Conservation (phyloP, 176 grass and related monocot species). For the Phragmites australis region DNA sequence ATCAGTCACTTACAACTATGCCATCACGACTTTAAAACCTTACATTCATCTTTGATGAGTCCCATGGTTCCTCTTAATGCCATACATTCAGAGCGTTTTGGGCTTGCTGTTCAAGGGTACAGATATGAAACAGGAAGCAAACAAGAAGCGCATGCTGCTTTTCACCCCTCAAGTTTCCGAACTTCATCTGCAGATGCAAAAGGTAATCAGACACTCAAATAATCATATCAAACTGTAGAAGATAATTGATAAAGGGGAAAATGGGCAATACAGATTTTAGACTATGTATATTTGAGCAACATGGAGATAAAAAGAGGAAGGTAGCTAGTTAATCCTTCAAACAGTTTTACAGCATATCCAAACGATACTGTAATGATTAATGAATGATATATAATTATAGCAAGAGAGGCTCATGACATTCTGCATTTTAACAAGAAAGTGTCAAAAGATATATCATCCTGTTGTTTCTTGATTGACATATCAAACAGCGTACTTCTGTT, state of each 20-base stretch:
- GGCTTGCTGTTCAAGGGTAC: constrained; percentile 2
- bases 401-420: constrained; percentile 2
- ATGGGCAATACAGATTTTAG: neutral
- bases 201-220: constrained; percentile 13
- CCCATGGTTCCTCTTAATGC: neutral
- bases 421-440: neutral
- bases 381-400: neutral
- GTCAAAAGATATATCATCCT: neutral
- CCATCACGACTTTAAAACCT: neutral
- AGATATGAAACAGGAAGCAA: constrained; percentile 16
- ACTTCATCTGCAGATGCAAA: constrained; percentile 36
- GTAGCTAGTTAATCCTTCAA: neutral
- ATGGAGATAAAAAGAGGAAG: neutral
- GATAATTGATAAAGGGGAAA: constrained; percentile 10
- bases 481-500: neutral
- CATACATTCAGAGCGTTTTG: constrained; percentile 8
- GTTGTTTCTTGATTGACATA: constrained; percentile 14
- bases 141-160: neutral
- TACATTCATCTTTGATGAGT: constrained; percentile 4
- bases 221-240: constrained; percentile 3
- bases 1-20: neutral
- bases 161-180: constrained; percentile 1
- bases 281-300: neutral
- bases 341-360: neutral
- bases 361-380: neutral